Percentiles rank a stretch among this genome's conserved stretches.
Evolutionary conservation across 169 alveolate genomes (phyloP).

Genomic region (Eimeria sp.): DNA sequence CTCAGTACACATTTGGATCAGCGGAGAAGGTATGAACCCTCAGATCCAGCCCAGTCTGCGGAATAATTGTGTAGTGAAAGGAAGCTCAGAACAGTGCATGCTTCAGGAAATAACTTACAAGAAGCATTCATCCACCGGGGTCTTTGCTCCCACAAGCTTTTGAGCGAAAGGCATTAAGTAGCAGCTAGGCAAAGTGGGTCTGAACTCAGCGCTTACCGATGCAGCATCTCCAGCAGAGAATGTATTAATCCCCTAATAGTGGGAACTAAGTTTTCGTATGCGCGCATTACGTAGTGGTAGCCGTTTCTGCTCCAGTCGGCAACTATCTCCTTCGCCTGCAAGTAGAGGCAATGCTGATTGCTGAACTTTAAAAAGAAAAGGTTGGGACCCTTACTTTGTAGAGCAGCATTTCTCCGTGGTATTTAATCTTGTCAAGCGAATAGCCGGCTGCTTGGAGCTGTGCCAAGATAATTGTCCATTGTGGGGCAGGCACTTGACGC

Average conservation of each 20-base stretch:
- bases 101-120: not conserved
- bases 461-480: not conserved
- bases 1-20: conserved; percentile 15
- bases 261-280: conserved; percentile 39
- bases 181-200: not conserved
- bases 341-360: not conserved
- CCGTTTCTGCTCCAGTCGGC: conserved; percentile 57
- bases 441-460: conserved; percentile 75
- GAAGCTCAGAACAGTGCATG: not conserved
- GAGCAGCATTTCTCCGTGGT: conserved; percentile 35
- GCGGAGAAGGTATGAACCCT: conserved; percentile 72
- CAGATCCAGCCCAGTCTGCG: conserved; percentile 71
- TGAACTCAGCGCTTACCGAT: not conserved
- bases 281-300: conserved; percentile 60
- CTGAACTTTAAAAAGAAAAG: not conserved
- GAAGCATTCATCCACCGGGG: conserved; percentile 72
- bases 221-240: conserved; percentile 28
- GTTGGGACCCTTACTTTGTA: not conserved
- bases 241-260: not conserved
- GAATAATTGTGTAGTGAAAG: not conserved
- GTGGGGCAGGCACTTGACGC: not conserved
- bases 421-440: conserved; percentile 36
- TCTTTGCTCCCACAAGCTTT: conserved; percentile 67
- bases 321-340: conserved; percentile 24
- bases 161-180: not conserved